phyloP scores from a whole-genome alignment of 345 rosid species.

The Limnanthes douglasii region DNA sequence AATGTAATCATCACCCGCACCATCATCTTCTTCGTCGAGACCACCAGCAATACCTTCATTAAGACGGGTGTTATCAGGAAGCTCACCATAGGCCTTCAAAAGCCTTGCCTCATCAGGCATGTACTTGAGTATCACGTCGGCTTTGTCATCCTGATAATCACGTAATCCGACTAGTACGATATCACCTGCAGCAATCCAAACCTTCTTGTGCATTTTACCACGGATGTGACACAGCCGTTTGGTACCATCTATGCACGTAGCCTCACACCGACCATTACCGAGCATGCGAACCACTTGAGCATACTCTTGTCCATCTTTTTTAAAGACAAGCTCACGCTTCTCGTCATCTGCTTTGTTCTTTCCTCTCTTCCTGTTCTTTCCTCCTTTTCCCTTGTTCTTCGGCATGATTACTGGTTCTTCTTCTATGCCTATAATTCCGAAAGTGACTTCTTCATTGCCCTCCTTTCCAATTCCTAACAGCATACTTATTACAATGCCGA shows the following conservation, averaged over 20 bases:
- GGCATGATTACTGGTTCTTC: conserved; percentile 49
- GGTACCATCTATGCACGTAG: conserved; percentile 47
- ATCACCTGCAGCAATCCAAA: conserved; percentile 77
- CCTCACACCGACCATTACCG: conserved; percentile 60
- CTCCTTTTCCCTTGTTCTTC: conserved; percentile 81
- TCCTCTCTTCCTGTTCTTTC: conserved; percentile 82
- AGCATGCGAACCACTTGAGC: conserved; percentile 68
- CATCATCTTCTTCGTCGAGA: conserved; percentile 52
- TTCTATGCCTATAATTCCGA: too few relatives aligned
- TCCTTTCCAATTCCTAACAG: too few relatives aligned
- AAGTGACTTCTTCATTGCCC: too few relatives aligned
- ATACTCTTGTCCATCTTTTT: conserved; percentile 68
- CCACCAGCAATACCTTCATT: conserved; percentile 59
- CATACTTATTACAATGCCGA: too few relatives aligned
- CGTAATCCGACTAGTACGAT: conserved; percentile 67
- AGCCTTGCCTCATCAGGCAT: conserved; percentile 75
- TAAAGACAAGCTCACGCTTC: conserved; percentile 60
- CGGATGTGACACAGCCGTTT: conserved; percentile 70
- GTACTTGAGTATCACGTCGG: conserved; percentile 68
- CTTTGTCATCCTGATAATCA: conserved; percentile 75
- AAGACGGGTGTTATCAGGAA: conserved; percentile 46
- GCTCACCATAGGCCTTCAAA: conserved; percentile 60
- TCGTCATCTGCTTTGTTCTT: conserved; percentile 69
- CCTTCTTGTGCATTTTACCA: conserved; percentile 82
- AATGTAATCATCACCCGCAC: conserved; percentile 36